Percentiles rank a stretch among this genome's conserved stretches.
Conservation (phyloP, 208 protist genomes). For the Acanthamoeba royreba region DNA sequence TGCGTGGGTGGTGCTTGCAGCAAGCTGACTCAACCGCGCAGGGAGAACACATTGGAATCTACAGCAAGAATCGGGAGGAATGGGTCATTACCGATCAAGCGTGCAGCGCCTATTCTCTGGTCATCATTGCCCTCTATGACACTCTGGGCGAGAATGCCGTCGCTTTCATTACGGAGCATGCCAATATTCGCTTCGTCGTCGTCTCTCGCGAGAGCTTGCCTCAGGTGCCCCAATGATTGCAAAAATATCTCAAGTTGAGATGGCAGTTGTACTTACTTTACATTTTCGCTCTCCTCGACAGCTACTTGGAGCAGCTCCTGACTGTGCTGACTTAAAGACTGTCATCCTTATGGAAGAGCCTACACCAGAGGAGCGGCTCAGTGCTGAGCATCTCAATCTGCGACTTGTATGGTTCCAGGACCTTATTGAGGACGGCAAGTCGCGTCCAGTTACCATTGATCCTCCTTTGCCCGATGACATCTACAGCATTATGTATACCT, state of each 20-base stretch:
- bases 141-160: constrained; percentile 62
- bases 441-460: not conserved
- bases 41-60: constrained; percentile 55
- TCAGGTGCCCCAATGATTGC: not conserved
- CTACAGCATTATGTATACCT: constrained; percentile 71
- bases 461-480: not conserved
- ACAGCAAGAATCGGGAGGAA: constrained; percentile 67
- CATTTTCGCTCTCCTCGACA: not conserved
- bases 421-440: not conserved
- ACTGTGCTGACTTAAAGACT: not conserved
- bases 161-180: not conserved
- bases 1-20: not conserved
- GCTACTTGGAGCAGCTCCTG: not conserved
- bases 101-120: constrained; percentile 30
- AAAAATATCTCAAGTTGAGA: not conserved
- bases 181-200: not conserved
- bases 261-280: not conserved
- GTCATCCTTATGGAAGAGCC: not conserved
- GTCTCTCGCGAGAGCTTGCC: not conserved
- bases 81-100: constrained; percentile 67
- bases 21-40: not conserved
- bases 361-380: not conserved
- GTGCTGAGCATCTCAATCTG: not conserved
- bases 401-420: not conserved
- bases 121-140: constrained; percentile 69